Base-by-base conservation (phyloP, 148 eudicot genomes). In the Heliosperma pusillum region DNA sequence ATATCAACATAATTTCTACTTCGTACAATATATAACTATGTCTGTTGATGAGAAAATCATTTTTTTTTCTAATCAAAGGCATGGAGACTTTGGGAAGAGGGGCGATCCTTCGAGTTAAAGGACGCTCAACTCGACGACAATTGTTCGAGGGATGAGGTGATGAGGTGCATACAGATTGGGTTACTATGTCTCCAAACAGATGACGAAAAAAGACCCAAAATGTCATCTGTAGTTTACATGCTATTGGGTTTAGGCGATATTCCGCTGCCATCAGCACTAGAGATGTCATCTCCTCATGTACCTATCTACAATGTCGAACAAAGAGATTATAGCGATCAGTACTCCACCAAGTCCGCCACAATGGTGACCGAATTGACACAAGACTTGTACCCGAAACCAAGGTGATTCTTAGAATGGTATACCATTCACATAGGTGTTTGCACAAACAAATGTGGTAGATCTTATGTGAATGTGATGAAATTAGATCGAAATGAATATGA, bases 101-200 rank as follows among this genome's bases (percentile, higher is more conserved):
- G 64, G 2, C 40, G 19, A 20, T 1, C 53, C 25, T 61, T 40
- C 6, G 71, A 80, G 26, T 60, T 74, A 1, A 60, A 26, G 2
- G 82, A 80, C 33, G 12, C 71, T 13, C 30, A 13, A 10, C 40
- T 79, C 2, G 4, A 24, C 3, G 56, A 59, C 52, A 72, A 73
- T 9, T 72, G 20, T 11, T 47, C 81, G 21, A 58, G 17, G 0
- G 47, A 71, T 19, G 80, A 71, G 3, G 24, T 57, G 10, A 7
- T 42, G 50, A 72, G 71, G 70, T 80, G 82, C 79, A 56, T 80
- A 16, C 75, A 75, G 20, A 71, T 80, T 40, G 82, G 71, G 17
- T 2, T 80, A 52, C 27, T 80, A 10, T 80, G 79, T 44, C 36
- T 75, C 12, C 76, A 80, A 56, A 19, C 13, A 71, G 44, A 56